phyloP scores from a whole-genome alignment of 2,329 filamentous ascomycete genomes.

The Colletotrichum musae region DNA sequence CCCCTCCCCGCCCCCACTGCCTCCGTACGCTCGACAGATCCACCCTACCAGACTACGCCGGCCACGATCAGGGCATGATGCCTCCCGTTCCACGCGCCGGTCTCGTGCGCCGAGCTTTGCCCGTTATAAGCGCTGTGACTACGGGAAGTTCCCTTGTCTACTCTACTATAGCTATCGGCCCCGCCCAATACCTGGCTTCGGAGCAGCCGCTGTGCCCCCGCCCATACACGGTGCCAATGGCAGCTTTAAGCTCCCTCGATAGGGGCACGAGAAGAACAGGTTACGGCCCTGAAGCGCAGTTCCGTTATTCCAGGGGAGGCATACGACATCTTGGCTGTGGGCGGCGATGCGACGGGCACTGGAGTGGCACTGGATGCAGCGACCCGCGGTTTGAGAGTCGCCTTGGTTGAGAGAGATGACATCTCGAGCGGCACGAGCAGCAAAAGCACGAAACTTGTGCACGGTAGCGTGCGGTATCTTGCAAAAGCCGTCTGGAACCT shows the following conservation, averaged over 20 bases:
- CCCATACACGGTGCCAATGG: conserved; percentile 79
- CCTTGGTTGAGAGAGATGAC: conserved; percentile 80
- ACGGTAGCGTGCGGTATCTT: conserved; percentile 81
- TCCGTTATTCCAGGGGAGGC: conserved; percentile 58
- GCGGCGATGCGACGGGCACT: conserved; percentile 79
- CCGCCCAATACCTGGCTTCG: conserved; percentile 79
- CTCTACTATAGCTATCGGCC: conserved; percentile 74
- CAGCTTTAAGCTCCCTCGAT: conserved; percentile 75
- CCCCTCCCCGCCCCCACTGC: no score
- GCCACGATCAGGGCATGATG: conserved; percentile 3
- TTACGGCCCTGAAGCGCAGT: conserved; percentile 69
- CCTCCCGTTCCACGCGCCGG: conserved; percentile 1
- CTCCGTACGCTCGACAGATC: background rate
- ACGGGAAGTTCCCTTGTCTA: conserved; percentile 57
- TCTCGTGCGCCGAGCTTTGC: conserved; percentile 59
- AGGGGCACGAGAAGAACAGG: conserved; percentile 73
- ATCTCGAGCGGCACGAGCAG: conserved; percentile 81
- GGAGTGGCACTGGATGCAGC: conserved; percentile 81
- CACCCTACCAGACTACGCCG: background rate
- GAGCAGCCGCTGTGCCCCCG: conserved; percentile 77
- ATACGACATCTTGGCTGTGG: conserved; percentile 80
- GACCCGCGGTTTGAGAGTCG: conserved; percentile 79
- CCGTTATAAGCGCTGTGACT: conserved; percentile 58
- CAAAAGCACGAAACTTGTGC: conserved; percentile 84
- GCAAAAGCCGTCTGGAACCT: conserved; percentile 84